Percentiles rank a stretch among this genome's conserved stretches.
phyloP scores from a whole-genome alignment of 148 eudicot genomes.

The Oxyria digyna region DNA sequence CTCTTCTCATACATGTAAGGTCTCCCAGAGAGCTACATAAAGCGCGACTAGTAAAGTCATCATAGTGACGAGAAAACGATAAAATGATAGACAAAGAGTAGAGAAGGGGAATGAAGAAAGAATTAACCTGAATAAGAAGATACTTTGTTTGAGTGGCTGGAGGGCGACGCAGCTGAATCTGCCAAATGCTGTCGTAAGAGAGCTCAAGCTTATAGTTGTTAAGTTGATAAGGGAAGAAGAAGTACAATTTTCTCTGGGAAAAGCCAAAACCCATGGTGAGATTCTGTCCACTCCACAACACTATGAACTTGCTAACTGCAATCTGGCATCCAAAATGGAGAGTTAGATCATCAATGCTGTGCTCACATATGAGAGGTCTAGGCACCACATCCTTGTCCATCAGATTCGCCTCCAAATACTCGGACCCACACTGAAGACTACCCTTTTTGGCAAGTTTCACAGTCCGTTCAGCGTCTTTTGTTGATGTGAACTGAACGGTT shows the following conservation, averaged over 20 bases:
- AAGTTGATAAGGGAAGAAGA: slow-evolving; percentile 1
- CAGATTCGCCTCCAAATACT: slow-evolving; percentile 17
- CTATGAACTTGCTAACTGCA: slow-evolving; percentile 19
- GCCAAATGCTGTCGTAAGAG: slow-evolving; percentile 42
- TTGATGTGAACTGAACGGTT: slow-evolving; percentile 25
- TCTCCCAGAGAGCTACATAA: slow-evolving; percentile 42
- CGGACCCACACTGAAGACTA: slow-evolving; percentile 18
- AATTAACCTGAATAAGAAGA: slow-evolving; percentile 56
- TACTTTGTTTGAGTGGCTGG: slow-evolving; percentile 16
- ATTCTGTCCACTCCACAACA: slow-evolving; percentile 16
- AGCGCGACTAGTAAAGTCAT: no score
- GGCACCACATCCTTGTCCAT: slow-evolving; percentile 30
- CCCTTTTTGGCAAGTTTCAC: slow-evolving; percentile 11
- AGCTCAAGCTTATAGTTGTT: slow-evolving; percentile 32
- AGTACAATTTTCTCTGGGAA: slow-evolving; percentile 19
- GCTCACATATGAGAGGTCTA: slow-evolving; percentile 15
- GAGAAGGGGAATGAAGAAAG: no score
- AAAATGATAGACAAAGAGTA: no score
- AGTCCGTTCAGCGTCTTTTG: slow-evolving; percentile 12
- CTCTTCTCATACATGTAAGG: slow-evolving; percentile 48
- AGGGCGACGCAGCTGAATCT: slow-evolving; percentile 32
- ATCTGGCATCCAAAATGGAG: slow-evolving; percentile 37
- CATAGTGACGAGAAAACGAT: neutral
- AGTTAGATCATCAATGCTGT: slow-evolving; percentile 10
- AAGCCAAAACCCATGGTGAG: slow-evolving; percentile 20